A percentile compares a stretch with the other conserved stretches of the same genome.
Evolutionary conservation across 768 basidiomycete species (phyloP).

Genomic region (Tephrocybe sp.): DNA sequence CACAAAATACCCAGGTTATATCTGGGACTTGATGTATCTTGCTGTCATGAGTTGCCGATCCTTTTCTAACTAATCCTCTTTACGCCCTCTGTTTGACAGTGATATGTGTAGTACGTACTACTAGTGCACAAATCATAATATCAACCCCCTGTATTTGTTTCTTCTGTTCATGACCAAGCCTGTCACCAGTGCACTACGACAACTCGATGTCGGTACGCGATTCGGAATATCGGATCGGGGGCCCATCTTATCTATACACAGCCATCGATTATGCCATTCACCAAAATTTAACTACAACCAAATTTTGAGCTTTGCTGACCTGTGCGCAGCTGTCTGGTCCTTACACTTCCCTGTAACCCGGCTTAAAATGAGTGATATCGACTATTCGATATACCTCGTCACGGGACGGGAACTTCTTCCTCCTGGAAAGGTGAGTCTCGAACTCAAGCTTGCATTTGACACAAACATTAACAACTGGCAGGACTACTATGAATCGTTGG

Average conservation of each 20-base stretch:
- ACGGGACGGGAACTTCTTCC: constrained; percentile 81
- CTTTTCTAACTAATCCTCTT: neutral
- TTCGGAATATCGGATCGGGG: no score
- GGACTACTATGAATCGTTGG: constrained; percentile 72
- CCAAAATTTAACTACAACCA: no score
- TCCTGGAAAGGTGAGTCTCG: constrained; percentile 58
- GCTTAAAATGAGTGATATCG: constrained; percentile 29
- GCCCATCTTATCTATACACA: constrained; percentile 4
- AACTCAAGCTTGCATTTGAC: neutral
- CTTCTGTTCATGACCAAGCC: neutral
- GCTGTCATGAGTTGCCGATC: constrained; percentile 3
- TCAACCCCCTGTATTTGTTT: neutral
- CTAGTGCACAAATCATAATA: constrained; percentile 13
- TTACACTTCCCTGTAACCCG: neutral
- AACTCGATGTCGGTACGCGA: no score
- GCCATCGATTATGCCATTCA: no score
- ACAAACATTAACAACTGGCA: constrained; percentile 26
- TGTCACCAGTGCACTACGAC: neutral
- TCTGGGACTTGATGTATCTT: constrained; percentile 8
- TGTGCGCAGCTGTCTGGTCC: neutral
- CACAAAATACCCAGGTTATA: constrained; percentile 5
- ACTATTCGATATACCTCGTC: constrained; percentile 84
- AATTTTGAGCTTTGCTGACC: neutral
- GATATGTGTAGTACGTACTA: constrained; percentile 10
- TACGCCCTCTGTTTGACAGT: constrained; percentile 1